Conservation (phyloP, 495 filamentous ascomycete species). For the Aspergillus mulundensis region DNA sequence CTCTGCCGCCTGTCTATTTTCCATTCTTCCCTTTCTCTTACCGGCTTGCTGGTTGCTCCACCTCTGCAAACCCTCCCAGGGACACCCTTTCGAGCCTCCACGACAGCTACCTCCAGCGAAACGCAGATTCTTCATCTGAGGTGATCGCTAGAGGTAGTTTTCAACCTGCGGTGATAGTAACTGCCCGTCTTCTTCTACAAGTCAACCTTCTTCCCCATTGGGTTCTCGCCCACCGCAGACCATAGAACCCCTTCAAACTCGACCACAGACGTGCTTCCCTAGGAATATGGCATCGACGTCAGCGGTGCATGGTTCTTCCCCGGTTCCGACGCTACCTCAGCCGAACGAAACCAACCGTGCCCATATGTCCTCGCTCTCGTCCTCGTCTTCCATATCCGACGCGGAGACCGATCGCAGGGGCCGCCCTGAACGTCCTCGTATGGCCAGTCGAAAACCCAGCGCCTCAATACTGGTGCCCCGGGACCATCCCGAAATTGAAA, state of each 20-base stretch:
- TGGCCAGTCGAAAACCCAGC: conserved; percentile 65
- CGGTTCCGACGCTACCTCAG: conserved; percentile 41
- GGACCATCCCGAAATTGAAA: conserved; percentile 64
- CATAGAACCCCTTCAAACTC: conserved; percentile 1
- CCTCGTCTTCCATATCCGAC: conserved; percentile 47
- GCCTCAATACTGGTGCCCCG: conserved; percentile 78
- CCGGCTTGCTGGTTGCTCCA: conserved; percentile 3
- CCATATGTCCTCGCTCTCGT: conserved; percentile 42
- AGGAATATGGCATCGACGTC: conserved; percentile 37
- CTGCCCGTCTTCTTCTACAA: background rate
- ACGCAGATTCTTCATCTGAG: conserved; percentile 40
- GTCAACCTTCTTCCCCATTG: background rate
- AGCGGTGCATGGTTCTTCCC: conserved; percentile 39
- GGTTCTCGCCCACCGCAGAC: background rate
- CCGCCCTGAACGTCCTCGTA: conserved; percentile 47
- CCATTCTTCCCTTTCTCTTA: conserved; percentile 15
- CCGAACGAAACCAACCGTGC: conserved; percentile 42
- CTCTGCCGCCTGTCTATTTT: background rate
- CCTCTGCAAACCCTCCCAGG: conserved; percentile 12
- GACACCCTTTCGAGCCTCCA: conserved; percentile 6
- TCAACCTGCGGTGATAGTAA: conserved; percentile 20
- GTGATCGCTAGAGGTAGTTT: conserved; percentile 43
- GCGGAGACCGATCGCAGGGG: conserved; percentile 42
- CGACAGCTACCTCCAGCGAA: conserved; percentile 44
- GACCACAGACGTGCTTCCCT: conserved; percentile 18